Base-by-base conservation (phyloP, 2,329 filamentous ascomycete species). In the Paraconiothyrium sp. region DNA sequence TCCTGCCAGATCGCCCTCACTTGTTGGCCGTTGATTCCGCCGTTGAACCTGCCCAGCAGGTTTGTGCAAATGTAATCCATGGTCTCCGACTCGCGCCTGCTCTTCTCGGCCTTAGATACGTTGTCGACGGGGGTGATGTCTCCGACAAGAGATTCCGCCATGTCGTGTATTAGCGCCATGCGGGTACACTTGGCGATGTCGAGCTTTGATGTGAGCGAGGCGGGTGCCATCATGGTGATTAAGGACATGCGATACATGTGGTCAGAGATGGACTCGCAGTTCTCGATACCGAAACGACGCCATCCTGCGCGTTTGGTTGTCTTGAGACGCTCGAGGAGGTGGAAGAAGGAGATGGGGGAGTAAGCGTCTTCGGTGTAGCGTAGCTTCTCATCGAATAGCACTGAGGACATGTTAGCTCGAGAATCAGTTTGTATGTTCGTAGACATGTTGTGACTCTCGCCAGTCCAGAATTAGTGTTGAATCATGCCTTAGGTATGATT, bases 211-310 rank as follows among this genome's bases (percentile, higher is more conserved):
- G 89, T 85, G 11, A 97, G 87, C 1, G 90, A 81, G 0, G 92
- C 85, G 1, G 95, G 94, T 2, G 93, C 93, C 67, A 97, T 88
- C 89, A 99, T 92, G 66, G 92, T 93, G 79, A 99, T 93, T 69
- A 99, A 87, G 54, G 94, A 93, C 95, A 99, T 99, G 81, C 95
- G 93, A 82, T 98, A 99, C 95, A 99, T 99, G 85, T 99, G 95
- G 82, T 99, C 95, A 57, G 92, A 87, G 75, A 99, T 97, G 1
- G 93, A 97, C 80, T 99, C 95, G 77, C 92, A 91, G 60, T 81
- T 67, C 59, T 78, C 69, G 67, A 99, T 93, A 43, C 89, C 89
- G 76, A 97, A 97, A 41, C 95, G 88, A 59, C 92, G 88, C 95
- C 95, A 99, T 67, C 95, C 95, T 81, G 97, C 95, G 63, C 95